Conservation (phyloP, 768 basidiomycete genomes). For the Leccinum rimulosum region DNA sequence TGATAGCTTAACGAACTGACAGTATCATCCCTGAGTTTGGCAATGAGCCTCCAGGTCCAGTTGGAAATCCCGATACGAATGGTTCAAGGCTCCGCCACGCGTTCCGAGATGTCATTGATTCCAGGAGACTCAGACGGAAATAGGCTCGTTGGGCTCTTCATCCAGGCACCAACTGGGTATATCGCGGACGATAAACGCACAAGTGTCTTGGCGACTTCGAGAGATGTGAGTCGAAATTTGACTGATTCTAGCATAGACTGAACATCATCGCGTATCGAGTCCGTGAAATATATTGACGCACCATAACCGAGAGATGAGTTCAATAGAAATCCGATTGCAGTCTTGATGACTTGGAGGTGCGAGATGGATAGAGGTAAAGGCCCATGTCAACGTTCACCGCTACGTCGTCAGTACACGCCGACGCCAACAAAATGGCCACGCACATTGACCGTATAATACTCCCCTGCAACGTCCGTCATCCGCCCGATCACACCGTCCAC, state of each 20-base stretch:
- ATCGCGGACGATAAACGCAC: conserved; percentile 64
- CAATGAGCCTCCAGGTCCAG: conserved; percentile 79
- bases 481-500: conserved; percentile 82
- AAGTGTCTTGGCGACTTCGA: conserved; percentile 67
- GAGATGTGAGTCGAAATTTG: conserved; percentile 60
- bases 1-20: conserved; percentile 36
- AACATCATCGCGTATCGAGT: conserved; percentile 2
- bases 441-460: conserved; percentile 96
- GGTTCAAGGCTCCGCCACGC: conserved; percentile 57
- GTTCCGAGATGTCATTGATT: conserved; percentile 23
- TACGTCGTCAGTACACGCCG: neutral
- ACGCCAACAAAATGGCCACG: conserved; percentile 31
- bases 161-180: conserved; percentile 73
- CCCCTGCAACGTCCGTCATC: conserved; percentile 82
- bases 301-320: conserved; percentile 80
- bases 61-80: conserved; percentile 61
- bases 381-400: neutral
- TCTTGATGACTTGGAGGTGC: conserved; percentile 73
- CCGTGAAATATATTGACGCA: conserved; percentile 32
- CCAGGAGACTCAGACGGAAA: conserved; percentile 21
- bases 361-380: conserved; percentile 54
- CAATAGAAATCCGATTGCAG: conserved; percentile 73
- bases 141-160: conserved; percentile 25
- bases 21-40: conserved; percentile 70
- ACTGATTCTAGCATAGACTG: too few relatives aligned